These are phyloP conservation scores for Breynia disticha DNA, from an alignment of 441 rosid genomes.

Conservation along the genomic window DNA sequence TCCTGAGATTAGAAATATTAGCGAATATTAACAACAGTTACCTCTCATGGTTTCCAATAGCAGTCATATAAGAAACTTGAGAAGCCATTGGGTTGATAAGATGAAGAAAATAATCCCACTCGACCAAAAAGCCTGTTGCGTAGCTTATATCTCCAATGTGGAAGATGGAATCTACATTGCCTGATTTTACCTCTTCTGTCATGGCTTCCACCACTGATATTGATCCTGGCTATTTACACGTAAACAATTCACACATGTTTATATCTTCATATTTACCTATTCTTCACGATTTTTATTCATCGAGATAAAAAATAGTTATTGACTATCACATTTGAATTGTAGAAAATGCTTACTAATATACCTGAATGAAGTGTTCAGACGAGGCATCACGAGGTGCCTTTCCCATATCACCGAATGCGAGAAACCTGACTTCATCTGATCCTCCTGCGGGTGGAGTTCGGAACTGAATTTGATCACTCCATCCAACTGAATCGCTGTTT, in stretches of 20 bases:
- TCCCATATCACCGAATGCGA: constrained; percentile 69
- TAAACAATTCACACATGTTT: no score
- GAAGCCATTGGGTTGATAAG: constrained; percentile 49
- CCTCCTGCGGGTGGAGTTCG: constrained; percentile 57
- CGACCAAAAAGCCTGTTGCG: constrained; percentile 66
- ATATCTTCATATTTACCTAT: no score
- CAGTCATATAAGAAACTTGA: constrained; percentile 51
- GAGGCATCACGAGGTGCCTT: constrained; percentile 56
- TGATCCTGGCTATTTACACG: constrained; percentile 60
- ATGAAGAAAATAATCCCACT: constrained; percentile 64
- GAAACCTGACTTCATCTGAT: constrained; percentile 39
- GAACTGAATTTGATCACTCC: constrained; percentile 44
- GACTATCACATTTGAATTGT: no score
- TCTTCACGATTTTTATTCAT: background rate
- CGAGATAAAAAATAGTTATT: background rate
- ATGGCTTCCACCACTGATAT: constrained; percentile 47
- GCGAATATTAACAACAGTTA: constrained; percentile 5
- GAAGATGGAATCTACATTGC: constrained; percentile 47
- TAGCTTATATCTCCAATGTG: constrained; percentile 80
- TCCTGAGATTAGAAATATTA: no score
- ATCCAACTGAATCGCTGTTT: constrained; percentile 44
- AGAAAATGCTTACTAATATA: no score
- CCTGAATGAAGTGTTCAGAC: constrained; percentile 55
- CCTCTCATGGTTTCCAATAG: constrained; percentile 63
- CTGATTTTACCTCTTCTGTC: constrained; percentile 32